Evolutionary conservation across 2,329 filamentous ascomycete species (phyloP).

Genomic region (Samsoniella hepiali): DNA sequence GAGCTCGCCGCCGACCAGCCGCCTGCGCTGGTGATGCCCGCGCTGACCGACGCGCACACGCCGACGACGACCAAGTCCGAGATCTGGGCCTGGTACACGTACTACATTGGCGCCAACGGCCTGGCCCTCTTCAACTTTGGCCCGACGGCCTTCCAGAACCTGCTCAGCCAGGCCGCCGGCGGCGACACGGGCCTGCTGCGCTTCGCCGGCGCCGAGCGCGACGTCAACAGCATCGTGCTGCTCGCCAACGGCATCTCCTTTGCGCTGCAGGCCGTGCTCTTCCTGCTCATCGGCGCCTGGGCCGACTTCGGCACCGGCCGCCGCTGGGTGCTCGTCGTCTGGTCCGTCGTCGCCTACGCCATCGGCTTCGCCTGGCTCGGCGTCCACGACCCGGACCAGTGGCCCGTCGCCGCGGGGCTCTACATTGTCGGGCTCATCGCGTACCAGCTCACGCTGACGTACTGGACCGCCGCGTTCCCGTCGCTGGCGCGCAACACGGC

Average conservation of each 20-base stretch:
- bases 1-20: background rate
- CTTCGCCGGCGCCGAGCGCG: slow-evolving; percentile 55
- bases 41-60: slow-evolving; percentile 13
- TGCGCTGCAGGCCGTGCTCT: slow-evolving; percentile 59
- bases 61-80: slow-evolving; percentile 14
- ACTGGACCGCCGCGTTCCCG: slow-evolving; percentile 61
- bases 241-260: slow-evolving; percentile 66
- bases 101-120: slow-evolving; percentile 67
- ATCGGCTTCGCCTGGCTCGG: slow-evolving; percentile 67
- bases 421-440: slow-evolving; percentile 66
- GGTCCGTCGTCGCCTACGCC: slow-evolving; percentile 58
- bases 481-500: slow-evolving; percentile 37
- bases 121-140: slow-evolving; percentile 61
- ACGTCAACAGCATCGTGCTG: slow-evolving; percentile 64
- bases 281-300: slow-evolving; percentile 50
- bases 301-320: slow-evolving; percentile 65
- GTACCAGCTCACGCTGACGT: slow-evolving; percentile 65
- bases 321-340: slow-evolving; percentile 59
- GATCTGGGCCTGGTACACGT: slow-evolving; percentile 33
- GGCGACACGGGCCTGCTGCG: slow-evolving; percentile 47
- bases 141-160: slow-evolving; percentile 62
- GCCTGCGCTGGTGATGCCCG: slow-evolving; percentile 15
- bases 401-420: slow-evolving; percentile 57
- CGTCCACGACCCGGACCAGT: slow-evolving; percentile 57
- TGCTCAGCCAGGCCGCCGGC: slow-evolving; percentile 58